Base-by-base conservation (phyloP, 306 rosid species). In the Quercus berberidifolia region DNA sequence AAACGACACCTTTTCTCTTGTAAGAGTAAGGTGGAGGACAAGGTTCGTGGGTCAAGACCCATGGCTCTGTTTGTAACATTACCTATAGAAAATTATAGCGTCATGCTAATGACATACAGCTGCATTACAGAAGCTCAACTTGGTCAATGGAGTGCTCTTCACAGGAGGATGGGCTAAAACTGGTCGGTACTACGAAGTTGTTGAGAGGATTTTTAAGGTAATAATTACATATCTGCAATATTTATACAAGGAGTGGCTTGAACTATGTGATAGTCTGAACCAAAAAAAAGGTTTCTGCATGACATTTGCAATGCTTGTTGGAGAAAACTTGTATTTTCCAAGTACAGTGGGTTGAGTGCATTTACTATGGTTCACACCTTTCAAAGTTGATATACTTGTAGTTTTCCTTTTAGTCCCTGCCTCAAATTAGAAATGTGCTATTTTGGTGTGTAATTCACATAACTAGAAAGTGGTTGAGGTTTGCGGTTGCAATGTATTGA, bases 81-180 rank as follows among this genome's bases (percentile, higher is more conserved):
- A 49, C 54, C 54, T 10, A 13, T 12, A 49, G 54, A 49, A 12
- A 1, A 76, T 69, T 6, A 30, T 59, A 3, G 56, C 28, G 3
- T 46, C 55, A 49, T 59, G 63, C 74, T 75, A 71, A 70, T 55
- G 13, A 21, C 3, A 71, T 26, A 25, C 4, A 26, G 41, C 18
- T 82, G 46, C 83, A 71, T 69, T 87, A 88, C 97, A 94, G 98
- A 94, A 92, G 84, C 97, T 94, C 8, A 78, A 88, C 33, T 79
- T 94, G 81, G 97, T 94, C 70, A 94, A 94, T 74, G 98, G 98
- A 57, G 93, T 92, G 83, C 89, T 94, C 72, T 92, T 94, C 86
- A 94, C 98, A 17, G 97, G 98, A 75, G 98, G 98, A 6, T 87
- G 88, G 92, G 97, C 91, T 55, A 88, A 94, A 49, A 38, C 58